Evolutionary conservation across 345 rosid species (phyloP).

Genomic region (Populus alba): DNA sequence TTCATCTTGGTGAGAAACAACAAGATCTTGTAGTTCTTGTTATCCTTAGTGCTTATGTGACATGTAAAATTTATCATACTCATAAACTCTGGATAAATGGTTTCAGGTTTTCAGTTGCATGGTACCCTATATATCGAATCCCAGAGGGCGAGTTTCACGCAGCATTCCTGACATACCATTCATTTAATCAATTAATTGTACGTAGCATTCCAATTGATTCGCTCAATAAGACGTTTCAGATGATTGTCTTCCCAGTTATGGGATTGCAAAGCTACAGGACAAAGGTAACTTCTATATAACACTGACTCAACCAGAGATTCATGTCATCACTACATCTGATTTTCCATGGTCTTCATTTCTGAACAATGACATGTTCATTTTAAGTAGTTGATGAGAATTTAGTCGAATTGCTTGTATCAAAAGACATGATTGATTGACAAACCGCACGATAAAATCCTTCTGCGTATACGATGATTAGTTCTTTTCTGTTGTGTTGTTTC

Average conservation of each 20-base stretch:
- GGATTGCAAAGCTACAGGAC: slow-evolving; percentile 30
- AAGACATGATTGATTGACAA: background rate
- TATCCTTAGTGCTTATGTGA: background rate
- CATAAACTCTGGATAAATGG: background rate
- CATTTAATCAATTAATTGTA: slow-evolving; percentile 13
- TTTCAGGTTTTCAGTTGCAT: slow-evolving; percentile 36
- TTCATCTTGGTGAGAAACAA: slow-evolving; percentile 25
- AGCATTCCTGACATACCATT: slow-evolving; percentile 36
- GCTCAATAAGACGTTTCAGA: background rate
- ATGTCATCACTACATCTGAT: background rate
- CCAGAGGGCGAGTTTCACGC: slow-evolving; percentile 24
- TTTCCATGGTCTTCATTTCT: background rate
- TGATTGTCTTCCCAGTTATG: slow-evolving; percentile 20
- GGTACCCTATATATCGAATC: slow-evolving; percentile 35
- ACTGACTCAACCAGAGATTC: background rate
- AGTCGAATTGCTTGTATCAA: background rate
- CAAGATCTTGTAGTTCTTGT: background rate
- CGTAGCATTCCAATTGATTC: slow-evolving; percentile 11
- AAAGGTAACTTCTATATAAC: slow-evolving; percentile 5
- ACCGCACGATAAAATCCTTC: background rate
- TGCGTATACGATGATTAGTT: background rate
- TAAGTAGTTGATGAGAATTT: background rate
- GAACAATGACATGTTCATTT: background rate
- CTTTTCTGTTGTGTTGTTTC: background rate
- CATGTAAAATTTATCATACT: background rate